Percentiles rank a stretch among this genome's conserved stretches.
Evolutionary conservation across 257 asterid species (phyloP).

Genomic region (Rauvolfia tetraphylla): DNA sequence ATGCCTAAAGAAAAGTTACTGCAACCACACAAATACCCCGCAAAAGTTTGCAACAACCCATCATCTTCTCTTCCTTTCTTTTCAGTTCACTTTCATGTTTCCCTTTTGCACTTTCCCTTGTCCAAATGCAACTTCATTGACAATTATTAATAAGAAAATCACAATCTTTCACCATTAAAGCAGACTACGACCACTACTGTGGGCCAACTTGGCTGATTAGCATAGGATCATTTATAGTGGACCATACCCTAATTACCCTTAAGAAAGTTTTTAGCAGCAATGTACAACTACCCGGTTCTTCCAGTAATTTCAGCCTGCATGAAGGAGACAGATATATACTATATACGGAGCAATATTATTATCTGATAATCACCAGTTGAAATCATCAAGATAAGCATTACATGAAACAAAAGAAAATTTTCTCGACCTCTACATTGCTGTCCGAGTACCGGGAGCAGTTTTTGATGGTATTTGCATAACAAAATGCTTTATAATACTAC

Average conservation of each 20-base stretch:
- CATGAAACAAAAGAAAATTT: background rate
- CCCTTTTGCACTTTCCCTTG: background rate
- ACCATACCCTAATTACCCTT: background rate
- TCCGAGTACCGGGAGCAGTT: background rate
- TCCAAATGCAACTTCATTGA: background rate
- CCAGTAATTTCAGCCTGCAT: background rate
- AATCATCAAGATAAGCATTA: conserved; percentile 2
- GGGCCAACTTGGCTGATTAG: background rate
- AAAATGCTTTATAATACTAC: background rate
- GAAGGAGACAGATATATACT: too few relatives aligned
- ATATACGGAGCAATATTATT: background rate
- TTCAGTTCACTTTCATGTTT: background rate
- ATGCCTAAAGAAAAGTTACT: background rate
- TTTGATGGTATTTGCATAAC: background rate
- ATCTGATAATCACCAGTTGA: background rate
- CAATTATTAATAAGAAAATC: background rate
- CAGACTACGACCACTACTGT: background rate
- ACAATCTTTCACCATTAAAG: background rate
- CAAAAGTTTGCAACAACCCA: background rate
- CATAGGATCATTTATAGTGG: background rate
- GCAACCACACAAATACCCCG: background rate
- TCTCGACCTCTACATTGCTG: background rate
- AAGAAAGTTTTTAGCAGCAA: background rate
- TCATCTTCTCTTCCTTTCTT: background rate
- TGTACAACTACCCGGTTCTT: background rate